Percentiles rank a stretch among this genome's conserved stretches.
Evolutionary conservation across 371 early-diverging fungal species (phyloP).

Genomic region (Mortierella sp.): DNA sequence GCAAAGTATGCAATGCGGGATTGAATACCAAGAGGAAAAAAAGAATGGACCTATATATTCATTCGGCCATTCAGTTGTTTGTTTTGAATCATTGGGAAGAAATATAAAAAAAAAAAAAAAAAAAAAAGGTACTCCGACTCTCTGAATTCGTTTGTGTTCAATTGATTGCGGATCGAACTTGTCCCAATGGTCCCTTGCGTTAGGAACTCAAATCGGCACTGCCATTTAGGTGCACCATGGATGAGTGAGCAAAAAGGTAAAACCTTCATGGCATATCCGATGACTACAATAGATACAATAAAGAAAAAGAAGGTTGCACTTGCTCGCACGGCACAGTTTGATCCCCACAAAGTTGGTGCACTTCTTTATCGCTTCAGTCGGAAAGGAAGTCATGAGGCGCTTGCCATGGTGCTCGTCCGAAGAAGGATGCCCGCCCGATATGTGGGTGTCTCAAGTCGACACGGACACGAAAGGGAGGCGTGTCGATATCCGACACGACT

Average conservation of each 20-base stretch:
- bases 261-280: not conserved
- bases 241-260: not conserved
- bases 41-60: not conserved
- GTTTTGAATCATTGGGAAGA: not conserved
- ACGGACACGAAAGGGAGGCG: too few relatives aligned
- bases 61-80: not conserved
- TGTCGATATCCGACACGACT: too few relatives aligned
- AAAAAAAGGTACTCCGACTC: not conserved
- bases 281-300: not conserved
- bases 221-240: not conserved
- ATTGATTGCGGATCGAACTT: not conserved
- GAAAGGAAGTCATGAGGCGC: not conserved
- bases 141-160: not conserved
- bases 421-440: not conserved
- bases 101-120: not conserved
- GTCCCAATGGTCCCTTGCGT: slow-evolving; percentile 5
- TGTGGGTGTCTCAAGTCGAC: not conserved
- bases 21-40: not conserved
- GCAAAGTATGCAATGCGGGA: not conserved
- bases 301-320: not conserved
- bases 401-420: not conserved
- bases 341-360: slow-evolving; percentile 18
- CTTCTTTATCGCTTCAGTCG: not conserved
- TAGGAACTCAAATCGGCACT: not conserved
- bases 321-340: slow-evolving; percentile 22